A percentile compares a stretch with the other conserved stretches of the same genome.
Evolutionary conservation across 371 early-diverging fungal species (phyloP).

Genomic region (Actinomucor elegans): DNA sequence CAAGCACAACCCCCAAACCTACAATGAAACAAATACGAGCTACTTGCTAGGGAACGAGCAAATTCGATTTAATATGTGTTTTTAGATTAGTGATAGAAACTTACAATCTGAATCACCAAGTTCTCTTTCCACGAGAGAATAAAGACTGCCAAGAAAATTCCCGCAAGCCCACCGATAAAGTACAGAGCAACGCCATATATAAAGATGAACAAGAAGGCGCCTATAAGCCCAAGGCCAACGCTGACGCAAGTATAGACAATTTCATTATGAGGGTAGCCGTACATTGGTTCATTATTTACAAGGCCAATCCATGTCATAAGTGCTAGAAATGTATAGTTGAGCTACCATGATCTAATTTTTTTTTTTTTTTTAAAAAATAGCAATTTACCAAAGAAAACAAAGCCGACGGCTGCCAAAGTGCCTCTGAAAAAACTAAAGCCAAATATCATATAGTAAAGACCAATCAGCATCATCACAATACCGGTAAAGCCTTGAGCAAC

Average conservation of each 20-base stretch:
- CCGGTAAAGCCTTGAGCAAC: slow-evolving; percentile 37
- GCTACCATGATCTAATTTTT: neutral
- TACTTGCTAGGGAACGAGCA: slow-evolving; percentile 42
- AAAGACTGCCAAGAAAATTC: slow-evolving; percentile 45
- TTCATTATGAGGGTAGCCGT: slow-evolving; percentile 31
- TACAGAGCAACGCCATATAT: slow-evolving; percentile 32
- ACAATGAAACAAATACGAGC: slow-evolving; percentile 52
- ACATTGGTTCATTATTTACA: slow-evolving; percentile 36
- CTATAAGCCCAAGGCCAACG: slow-evolving; percentile 25
- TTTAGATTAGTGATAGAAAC: neutral
- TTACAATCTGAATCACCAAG: slow-evolving; percentile 48
- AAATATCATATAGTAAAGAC: slow-evolving; percentile 32
- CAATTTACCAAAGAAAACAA: slow-evolving; percentile 37
- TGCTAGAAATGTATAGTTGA: slow-evolving; percentile 13
- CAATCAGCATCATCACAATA: slow-evolving; percentile 29
- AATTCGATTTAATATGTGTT: neutral
- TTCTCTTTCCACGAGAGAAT: slow-evolving; percentile 50
- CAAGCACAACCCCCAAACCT: slow-evolving; percentile 44
- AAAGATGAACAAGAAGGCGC: slow-evolving; percentile 30
- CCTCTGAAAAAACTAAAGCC: slow-evolving; percentile 35
- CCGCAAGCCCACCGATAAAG: slow-evolving; percentile 42
- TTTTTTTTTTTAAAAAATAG: neutral
- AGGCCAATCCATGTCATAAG: slow-evolving; percentile 44
- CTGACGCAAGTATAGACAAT: slow-evolving; percentile 26
- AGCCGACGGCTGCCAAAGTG: slow-evolving; percentile 36